Percentiles rank a stretch among this genome's conserved stretches.
These are phyloP conservation scores for Cercophora sp. DNA, from an alignment of 495 filamentous ascomycete genomes.

Conservation along the genomic window DNA sequence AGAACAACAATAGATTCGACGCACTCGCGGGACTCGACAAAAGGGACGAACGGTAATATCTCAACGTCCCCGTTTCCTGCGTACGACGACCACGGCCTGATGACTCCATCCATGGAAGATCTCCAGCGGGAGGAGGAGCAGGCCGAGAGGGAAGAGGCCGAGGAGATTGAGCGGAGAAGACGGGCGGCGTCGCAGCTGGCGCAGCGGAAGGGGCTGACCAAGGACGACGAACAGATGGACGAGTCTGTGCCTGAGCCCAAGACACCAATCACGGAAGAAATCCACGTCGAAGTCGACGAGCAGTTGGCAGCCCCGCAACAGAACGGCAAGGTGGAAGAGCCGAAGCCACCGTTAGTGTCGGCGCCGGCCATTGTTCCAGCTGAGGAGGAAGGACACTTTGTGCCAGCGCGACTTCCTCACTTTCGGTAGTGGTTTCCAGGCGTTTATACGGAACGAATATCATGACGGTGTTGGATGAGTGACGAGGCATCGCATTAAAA, in stretches of 20 bases:
- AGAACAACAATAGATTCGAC: slow-evolving; percentile 50
- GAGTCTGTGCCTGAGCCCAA: slow-evolving; percentile 12
- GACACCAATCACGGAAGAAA: background rate
- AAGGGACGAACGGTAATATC: slow-evolving; percentile 20
- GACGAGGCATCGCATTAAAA: too few species aligned
- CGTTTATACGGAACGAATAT: too few species aligned
- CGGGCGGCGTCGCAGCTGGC: slow-evolving; percentile 71
- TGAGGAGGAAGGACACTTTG: slow-evolving; percentile 21
- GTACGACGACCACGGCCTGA: slow-evolving; percentile 14
- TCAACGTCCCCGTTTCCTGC: slow-evolving; percentile 28
- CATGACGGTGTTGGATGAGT: too few species aligned
- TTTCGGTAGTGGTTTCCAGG: slow-evolving; percentile 26
- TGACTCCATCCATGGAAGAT: slow-evolving; percentile 61
- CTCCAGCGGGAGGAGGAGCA: slow-evolving; percentile 73
- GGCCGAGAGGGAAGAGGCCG: slow-evolving; percentile 63
- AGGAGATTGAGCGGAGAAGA: slow-evolving; percentile 63
- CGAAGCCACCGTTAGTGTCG: slow-evolving; percentile 7
- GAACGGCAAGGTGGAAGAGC: too few species aligned
- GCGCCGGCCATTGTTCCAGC: background rate
- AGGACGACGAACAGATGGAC: slow-evolving; percentile 25
- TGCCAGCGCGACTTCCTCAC: slow-evolving; percentile 33
- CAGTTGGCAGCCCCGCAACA: too few species aligned
- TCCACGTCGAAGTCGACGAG: too few species aligned
- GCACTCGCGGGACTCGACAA: slow-evolving; percentile 32
- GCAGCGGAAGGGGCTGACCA: slow-evolving; percentile 59